A percentile compares a stretch with the other conserved stretches of the same genome.
phyloP scores from a whole-genome alignment of 2,329 filamentous ascomycete genomes.

The Ilyonectria destructans region DNA sequence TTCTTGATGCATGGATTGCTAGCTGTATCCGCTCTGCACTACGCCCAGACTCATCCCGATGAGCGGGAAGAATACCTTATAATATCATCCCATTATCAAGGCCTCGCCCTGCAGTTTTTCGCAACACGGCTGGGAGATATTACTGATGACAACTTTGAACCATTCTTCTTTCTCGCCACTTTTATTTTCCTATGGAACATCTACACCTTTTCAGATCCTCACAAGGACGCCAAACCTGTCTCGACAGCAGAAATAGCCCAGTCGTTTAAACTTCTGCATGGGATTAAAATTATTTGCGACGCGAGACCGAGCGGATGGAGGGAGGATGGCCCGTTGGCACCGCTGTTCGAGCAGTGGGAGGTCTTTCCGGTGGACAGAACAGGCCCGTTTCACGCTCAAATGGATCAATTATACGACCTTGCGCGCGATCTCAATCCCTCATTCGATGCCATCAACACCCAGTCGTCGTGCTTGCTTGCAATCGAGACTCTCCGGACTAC shows the following conservation, averaged over 20 bases:
- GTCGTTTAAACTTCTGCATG: conserved; percentile 37
- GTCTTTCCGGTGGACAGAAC: conserved; percentile 7
- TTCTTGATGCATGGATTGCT: conserved; percentile 39
- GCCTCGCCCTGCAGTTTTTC: conserved; percentile 33
- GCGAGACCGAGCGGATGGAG: conserved; percentile 33
- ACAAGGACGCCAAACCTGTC: not conserved
- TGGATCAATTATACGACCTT: conserved; percentile 30
- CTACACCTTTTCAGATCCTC: conserved; percentile 31
- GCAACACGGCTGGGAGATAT: conserved; percentile 28
- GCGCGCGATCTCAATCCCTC: conserved; percentile 30
- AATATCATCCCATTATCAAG: conserved; percentile 36
- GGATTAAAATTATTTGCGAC: conserved; percentile 35
- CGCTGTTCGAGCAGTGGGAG: conserved; percentile 18
- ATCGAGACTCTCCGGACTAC: conserved; percentile 34
- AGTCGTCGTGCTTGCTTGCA: conserved; percentile 34
- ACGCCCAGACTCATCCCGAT: conserved; percentile 28
- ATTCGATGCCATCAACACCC: conserved; percentile 34
- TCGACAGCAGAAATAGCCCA: conserved; percentile 28
- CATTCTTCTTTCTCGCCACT: conserved; percentile 37
- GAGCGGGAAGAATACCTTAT: conserved; percentile 33
- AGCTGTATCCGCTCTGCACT: conserved; percentile 32
- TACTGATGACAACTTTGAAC: conserved; percentile 33
- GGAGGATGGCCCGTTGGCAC: conserved; percentile 28
- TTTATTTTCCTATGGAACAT: conserved; percentile 36
- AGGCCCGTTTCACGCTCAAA: conserved; percentile 32